Percentiles rank a stretch among this genome's conserved stretches.
phyloP scores from a whole-genome alignment of 2,329 filamentous ascomycete genomes.

The Coleophoma cylindrospora region DNA sequence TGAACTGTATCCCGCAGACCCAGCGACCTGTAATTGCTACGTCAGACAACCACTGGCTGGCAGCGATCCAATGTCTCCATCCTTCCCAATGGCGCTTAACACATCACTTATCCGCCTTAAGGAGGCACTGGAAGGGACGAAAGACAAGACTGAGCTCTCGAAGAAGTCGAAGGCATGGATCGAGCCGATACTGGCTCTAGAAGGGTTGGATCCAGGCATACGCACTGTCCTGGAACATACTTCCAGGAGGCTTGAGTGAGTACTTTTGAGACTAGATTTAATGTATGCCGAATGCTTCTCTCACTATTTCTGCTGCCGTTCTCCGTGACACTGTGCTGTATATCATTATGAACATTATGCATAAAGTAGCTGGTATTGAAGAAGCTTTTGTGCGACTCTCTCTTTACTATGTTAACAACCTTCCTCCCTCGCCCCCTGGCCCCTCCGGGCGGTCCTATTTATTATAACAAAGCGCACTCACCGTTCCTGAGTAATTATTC shows the following conservation, averaged over 20 bases:
- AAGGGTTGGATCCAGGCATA: conserved; percentile 51
- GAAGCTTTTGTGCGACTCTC: too few relatives aligned
- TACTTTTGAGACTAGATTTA: too few relatives aligned
- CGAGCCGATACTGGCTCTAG: conserved; percentile 41
- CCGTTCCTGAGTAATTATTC: too few relatives aligned
- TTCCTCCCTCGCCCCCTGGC: too few relatives aligned
- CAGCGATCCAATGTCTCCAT: conserved; percentile 54
- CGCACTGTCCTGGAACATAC: conserved; percentile 49
- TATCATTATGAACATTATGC: too few relatives aligned
- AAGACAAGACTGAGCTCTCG: conserved; percentile 39
- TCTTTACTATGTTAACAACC: too few relatives aligned
- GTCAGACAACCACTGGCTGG: conserved; percentile 67
- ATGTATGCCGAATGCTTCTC: too few relatives aligned
- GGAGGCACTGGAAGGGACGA: conserved; percentile 36
- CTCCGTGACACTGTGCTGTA: too few relatives aligned
- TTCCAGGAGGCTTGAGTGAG: conserved; percentile 15
- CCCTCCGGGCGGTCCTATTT: too few relatives aligned
- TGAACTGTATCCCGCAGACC: conserved; percentile 51
- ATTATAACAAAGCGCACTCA: too few relatives aligned
- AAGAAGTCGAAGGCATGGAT: conserved; percentile 50
- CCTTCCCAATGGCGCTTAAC: conserved; percentile 69
- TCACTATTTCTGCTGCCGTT: too few relatives aligned
- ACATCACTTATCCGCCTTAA: conserved; percentile 60
- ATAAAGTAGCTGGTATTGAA: too few relatives aligned
- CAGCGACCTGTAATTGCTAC: conserved; percentile 64